Conservation (phyloP, 164 flowering plant genomes). For the Euptelea pleiosperma region DNA sequence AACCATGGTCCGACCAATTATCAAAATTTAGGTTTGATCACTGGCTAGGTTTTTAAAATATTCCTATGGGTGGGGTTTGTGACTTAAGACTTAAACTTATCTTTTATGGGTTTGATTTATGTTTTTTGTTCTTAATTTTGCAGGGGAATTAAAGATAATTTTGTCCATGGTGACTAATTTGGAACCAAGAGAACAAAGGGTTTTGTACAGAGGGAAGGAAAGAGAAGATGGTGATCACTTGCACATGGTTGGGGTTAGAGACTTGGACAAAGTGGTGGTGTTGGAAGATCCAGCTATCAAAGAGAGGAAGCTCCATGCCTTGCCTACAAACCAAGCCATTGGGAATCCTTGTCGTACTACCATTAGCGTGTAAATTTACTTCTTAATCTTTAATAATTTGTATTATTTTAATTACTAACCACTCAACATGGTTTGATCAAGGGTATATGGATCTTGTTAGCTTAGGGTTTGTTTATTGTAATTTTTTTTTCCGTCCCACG, state of each 20-base stretch:
- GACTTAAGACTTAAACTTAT: too few relatives aligned
- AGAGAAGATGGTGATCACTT: conserved; percentile 65
- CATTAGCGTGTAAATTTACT: conserved; percentile 28
- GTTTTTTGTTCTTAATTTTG: neutral
- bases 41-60: too few relatives aligned
- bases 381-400: neutral
- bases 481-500: too few relatives aligned
- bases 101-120: neutral
- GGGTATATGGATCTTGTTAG: too few relatives aligned
- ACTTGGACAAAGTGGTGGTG: conserved; percentile 74
- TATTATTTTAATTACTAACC: neutral
- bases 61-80: too few relatives aligned
- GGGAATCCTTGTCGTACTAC: conserved; percentile 37
- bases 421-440: conserved; percentile 1
- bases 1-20: too few relatives aligned
- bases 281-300: conserved; percentile 71
- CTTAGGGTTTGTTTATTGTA: neutral
- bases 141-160: conserved; percentile 76
- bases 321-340: conserved; percentile 24
- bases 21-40: too few relatives aligned
- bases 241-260: conserved; percentile 84
- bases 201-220: conserved; percentile 77
- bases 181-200: conserved; percentile 74
- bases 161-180: conserved; percentile 56
- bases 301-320: conserved; percentile 50